Evolutionary conservation across 2,329 filamentous ascomycete species (phyloP).

Genomic region (Xylariales sp.): DNA sequence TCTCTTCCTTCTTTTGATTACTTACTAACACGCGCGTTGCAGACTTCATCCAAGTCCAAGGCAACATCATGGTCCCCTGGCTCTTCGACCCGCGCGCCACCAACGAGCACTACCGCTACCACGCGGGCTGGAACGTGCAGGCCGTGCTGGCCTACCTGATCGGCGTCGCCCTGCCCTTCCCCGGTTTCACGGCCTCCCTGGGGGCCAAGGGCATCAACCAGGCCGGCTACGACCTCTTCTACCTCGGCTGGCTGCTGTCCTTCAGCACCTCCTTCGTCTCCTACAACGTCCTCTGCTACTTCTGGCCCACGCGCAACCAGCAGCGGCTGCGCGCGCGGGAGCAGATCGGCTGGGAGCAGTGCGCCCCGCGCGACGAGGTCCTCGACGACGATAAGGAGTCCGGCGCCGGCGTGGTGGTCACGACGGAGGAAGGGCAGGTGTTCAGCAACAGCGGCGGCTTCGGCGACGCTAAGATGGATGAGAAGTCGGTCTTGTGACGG

Average conservation of each 20-base stretch:
- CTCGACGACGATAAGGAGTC: too few relatives aligned
- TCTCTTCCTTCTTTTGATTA: too few relatives aligned
- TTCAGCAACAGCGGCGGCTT: too few relatives aligned
- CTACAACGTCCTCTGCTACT: conserved; percentile 1
- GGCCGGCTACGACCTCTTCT: conserved; percentile 4
- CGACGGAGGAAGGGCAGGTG: too few relatives aligned
- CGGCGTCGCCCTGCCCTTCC: conserved; percentile 3
- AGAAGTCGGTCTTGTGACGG: too few relatives aligned
- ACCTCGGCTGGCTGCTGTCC: conserved; percentile 4
- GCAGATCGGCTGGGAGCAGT: conserved; percentile 5
- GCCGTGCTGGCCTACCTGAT: conserved; percentile 2
- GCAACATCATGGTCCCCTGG: conserved; percentile 3
- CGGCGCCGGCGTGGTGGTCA: too few relatives aligned
- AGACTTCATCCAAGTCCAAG: conserved; percentile 2
- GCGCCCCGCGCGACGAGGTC: too few relatives aligned
- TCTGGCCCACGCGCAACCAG: conserved; percentile 4
- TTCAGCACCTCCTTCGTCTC: conserved; percentile 2
- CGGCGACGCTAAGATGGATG: too few relatives aligned
- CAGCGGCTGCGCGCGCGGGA: neutral
- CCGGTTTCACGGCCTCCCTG: conserved; percentile 2
- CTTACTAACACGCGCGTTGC: neutral
- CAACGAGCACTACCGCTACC: conserved; percentile 4
- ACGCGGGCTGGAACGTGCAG: conserved; percentile 4
- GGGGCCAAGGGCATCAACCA: conserved; percentile 5
- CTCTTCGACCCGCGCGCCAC: conserved; percentile 2